Evolutionary conservation across 441 rosid species (phyloP).

Genomic region (Theobroma grandiflorum): DNA sequence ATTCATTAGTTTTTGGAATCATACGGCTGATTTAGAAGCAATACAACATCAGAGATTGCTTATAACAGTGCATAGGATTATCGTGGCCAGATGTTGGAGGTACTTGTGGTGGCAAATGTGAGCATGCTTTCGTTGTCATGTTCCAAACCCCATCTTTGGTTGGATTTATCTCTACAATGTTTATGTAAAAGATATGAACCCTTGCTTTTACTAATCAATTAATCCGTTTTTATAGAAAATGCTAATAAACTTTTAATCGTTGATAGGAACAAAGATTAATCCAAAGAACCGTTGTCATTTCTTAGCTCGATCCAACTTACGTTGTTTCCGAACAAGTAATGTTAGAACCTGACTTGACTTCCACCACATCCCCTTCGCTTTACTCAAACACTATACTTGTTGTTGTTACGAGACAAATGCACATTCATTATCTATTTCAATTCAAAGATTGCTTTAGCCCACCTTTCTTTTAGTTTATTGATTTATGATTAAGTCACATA

Average conservation of each 20-base stretch:
- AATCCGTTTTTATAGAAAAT: no score
- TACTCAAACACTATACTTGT: background rate
- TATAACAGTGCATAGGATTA: conserved; percentile 11
- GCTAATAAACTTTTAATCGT: no score
- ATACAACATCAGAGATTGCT: conserved; percentile 5
- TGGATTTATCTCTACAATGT: background rate
- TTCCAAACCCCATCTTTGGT: background rate
- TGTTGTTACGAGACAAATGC: no score
- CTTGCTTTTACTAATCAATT: no score
- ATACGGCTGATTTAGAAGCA: conserved; percentile 14
- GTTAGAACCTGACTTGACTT: conserved; percentile 3
- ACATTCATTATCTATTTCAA: no score
- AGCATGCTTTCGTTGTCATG: background rate
- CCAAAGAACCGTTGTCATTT: background rate
- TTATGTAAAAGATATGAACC: no score
- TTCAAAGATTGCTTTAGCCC: no score
- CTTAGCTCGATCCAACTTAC: background rate
- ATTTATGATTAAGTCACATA: background rate
- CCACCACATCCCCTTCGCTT: background rate
- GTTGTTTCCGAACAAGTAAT: background rate
- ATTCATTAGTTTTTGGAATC: background rate
- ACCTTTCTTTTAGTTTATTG: no score
- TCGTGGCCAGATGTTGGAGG: conserved; percentile 1
- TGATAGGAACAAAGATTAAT: no score
- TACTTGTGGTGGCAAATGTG: background rate